Conservation (phyloP, 768 basidiomycete genomes). For the Kwoniella dejecticola region DNA sequence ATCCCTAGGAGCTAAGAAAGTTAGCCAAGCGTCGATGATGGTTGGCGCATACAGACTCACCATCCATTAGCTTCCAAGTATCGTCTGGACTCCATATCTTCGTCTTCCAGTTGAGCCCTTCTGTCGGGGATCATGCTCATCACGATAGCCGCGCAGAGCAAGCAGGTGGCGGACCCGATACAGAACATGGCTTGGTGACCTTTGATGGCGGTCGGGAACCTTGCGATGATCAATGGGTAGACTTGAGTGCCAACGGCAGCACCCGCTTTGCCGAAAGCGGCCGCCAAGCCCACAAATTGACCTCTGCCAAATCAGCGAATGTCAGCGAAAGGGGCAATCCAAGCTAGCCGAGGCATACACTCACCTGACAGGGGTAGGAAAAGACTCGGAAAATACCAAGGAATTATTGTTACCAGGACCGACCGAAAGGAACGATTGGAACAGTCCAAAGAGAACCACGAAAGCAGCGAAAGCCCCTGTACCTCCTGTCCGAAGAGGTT, state of each 20-base stretch:
- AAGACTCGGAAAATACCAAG: slow-evolving; percentile 5
- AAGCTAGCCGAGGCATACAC: background rate
- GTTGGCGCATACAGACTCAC: background rate
- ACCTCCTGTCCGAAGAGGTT: slow-evolving; percentile 6
- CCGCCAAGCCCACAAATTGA: slow-evolving; percentile 1
- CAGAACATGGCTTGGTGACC: slow-evolving; percentile 15
- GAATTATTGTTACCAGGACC: slow-evolving; percentile 9
- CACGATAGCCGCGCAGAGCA: slow-evolving; percentile 1
- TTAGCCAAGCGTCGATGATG: background rate
- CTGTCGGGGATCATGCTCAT: slow-evolving; percentile 7
- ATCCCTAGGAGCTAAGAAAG: background rate
- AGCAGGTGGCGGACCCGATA: slow-evolving; percentile 11
- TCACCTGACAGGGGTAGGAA: slow-evolving; percentile 8
- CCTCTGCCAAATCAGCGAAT: slow-evolving; percentile 9
- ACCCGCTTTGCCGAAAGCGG: slow-evolving; percentile 10
- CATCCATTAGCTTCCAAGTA: slow-evolving; percentile 12
- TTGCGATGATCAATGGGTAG: slow-evolving; percentile 9
- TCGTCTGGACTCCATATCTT: slow-evolving; percentile 1
- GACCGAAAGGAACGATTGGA: slow-evolving; percentile 11
- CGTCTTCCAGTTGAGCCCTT: slow-evolving; percentile 14
- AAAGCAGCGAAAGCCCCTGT: slow-evolving; percentile 10
- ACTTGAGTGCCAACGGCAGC: slow-evolving; percentile 11
- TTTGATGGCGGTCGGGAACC: slow-evolving; percentile 5
- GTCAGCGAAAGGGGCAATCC: background rate
- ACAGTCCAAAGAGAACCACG: slow-evolving; percentile 2